Evolutionary conservation across 805 yeast genomes (phyloP), one percentile per base, ranked within the genome.

Genomic region (Wickerhamiella brachini): DNA sequence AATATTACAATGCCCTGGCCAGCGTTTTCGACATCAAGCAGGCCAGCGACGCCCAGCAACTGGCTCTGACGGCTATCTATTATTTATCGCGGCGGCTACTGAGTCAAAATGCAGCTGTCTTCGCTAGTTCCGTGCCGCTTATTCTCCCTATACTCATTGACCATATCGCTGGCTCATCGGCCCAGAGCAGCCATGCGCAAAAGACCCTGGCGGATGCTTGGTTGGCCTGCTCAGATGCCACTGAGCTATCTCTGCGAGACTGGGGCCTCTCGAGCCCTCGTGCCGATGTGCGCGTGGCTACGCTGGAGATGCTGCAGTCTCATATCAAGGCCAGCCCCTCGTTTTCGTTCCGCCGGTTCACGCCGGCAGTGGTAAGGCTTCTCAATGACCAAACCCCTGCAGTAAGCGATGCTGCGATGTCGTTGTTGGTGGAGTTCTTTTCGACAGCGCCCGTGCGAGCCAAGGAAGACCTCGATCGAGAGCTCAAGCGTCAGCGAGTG

Each of bases 11-110:
- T 26, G 62, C 65, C 4, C 56, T 64, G 20, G 53, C 55, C 12
- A 24, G 45, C 1, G 63, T 57, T 9, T 50, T 55, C 31, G 46
- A 51, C 38, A 41, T 15, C 9, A 53, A 18, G 21, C 41, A 18
- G 41, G 38, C 47, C 5, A 57, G 56, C 22, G 51, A 47, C 4
- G 50, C 53, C n/a, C 55, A 53, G 13, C 46, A 59, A 1, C 53
- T 65, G 15, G 62, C 74, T 0, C 72, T 74, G 53, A 68, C 76
- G 1, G 61, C 76, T 26, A 57, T 73, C 18, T 72, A 76, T 54
- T 73, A 74, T 56, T 56, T 75, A 15, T 64, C 71, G 22, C 72
- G 72, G 53, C 62, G 78, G 9, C 66, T 71, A 7, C 67, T 71
- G 22, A 65, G 68, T 56, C 78, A 62, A 49, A 64, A 69, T 39